Evolutionary conservation across 352 stramenopile species (phyloP), one percentile per base, ranked within the genome.

Genomic region (Pythium apleroticum): DNA sequence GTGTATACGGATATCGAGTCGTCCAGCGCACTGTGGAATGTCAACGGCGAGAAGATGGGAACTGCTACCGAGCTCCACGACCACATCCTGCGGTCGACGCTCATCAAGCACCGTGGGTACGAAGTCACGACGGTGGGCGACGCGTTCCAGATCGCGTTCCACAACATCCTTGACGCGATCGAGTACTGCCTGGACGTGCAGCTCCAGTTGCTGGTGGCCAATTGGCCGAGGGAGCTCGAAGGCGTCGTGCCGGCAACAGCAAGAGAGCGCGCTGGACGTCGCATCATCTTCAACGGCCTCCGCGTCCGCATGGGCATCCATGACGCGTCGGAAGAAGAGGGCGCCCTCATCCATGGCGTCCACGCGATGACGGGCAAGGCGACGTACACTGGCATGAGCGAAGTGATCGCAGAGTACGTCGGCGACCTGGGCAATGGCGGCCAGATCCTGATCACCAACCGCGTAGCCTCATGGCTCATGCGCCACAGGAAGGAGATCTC

Each of bases 101-200:
- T 79, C 46, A 58, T 63, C n/a, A 74, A 74, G n/a, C 77, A 89
- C 30, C 72, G 74, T 43, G 82, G 82, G 12, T 92, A 92, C 57
- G 83, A 91, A 61, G 89, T 91, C 60, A 90, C 83, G 30, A 91
- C 83, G 0, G 74, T 71, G 0, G 83, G 83, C 4, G 83, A 92
- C 28, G 74, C 83, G 7, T 92, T 92, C 63, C 80, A 90, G 27
- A 35, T 92, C 12, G 80, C 79, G 5, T 92, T 92, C 52, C 83
- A 87, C 57, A 86, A 75, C 33, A 81, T 88, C 48, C 67, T 61
- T 6, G 83, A 92, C 46, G 83, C 80, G 1, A 77, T 87, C 6
- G 74, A 73, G 61, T 68, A 57, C 33, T 68, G 61, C 15, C 33
- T 68, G 20, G 53, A 68, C 27, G 61, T 68, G 41, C 61, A 68